Evolutionary conservation across 2,329 filamentous ascomycete species (phyloP), one percentile per base, ranked within the genome.

Genomic region (Colletotrichum tropicicola): DNA sequence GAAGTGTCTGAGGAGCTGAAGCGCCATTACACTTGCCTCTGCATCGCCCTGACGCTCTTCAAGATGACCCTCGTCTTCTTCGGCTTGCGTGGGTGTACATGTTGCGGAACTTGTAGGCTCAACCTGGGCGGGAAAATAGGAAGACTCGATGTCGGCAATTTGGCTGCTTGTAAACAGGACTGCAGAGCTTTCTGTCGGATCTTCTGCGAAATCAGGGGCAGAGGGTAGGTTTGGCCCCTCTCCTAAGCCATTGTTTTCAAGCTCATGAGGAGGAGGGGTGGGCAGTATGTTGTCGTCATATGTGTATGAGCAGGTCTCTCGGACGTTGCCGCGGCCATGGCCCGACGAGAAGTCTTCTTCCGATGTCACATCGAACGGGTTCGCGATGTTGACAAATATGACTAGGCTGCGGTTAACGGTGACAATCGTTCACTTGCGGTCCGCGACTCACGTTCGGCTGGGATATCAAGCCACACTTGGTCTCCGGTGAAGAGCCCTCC

Each of bases 1-100:
- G n/a, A 62, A 62, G n/a, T 62, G 56, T 12, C 56, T 43, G 2
- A 59, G 19, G 8, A 59, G 21, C 21, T 59, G 47, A 0, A 53
- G 27, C 7, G 35, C 37, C n/a, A 59, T 6, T 3, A 59, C 28
- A 12, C 19, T 59, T 10, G 28, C 12, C 27, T 59, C 27, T n/a
- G 56, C 12, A 12, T 59, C 37, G 39, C 10, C 10, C 12, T n/a
- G n/a, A n/a, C n/a, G n/a, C n/a, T 32, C n/a, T 6, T 27, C 13
- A 12, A 17, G 10, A 12, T 27, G 13, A 5, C 17, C 25, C 7
- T 45, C 47, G 23, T 15, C 15, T 17, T 41, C 4, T 13, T 44
- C 47, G 6, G 9, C 13, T n/a, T 15, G 8, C 21, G 23, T 32
- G 6, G 21, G 21, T 15, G 30, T 44, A 4, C 15, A 41, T 2